Conservation (phyloP, 108 stramenopile genomes). For the Fistulifera pelliculosa region DNA sequence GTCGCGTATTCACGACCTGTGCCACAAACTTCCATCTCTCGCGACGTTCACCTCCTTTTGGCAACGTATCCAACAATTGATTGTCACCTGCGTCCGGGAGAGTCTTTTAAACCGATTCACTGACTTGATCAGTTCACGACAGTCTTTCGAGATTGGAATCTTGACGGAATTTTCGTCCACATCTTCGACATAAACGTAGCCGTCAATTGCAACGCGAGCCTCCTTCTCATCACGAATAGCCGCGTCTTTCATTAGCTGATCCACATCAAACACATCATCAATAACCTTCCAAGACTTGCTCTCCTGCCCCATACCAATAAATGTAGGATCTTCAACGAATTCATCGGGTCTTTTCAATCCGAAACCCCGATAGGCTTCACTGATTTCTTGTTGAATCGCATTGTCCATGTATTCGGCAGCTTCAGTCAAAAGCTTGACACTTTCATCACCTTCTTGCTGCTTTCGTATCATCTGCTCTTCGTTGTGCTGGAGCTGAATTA, state of each 20-base stretch:
- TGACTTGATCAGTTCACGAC: constrained; percentile 14
- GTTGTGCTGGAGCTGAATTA: constrained; percentile 69
- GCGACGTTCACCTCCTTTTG: constrained; percentile 35
- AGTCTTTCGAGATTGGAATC: constrained; percentile 10
- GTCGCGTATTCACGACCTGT: constrained; percentile 64
- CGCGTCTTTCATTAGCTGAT: constrained; percentile 37
- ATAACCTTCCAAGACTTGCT: constrained; percentile 21
- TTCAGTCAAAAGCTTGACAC: constrained; percentile 14
- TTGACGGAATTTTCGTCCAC: constrained; percentile 55
- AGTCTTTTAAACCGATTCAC: constrained; percentile 4
- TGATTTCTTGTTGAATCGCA: constrained; percentile 26
- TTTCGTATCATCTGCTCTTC: constrained; percentile 44
- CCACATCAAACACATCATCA: constrained; percentile 67
- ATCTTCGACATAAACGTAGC: constrained; percentile 63
- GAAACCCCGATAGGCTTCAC: constrained; percentile 31
- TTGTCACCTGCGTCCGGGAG: not conserved
- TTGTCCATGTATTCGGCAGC: constrained; percentile 49
- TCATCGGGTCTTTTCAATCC: constrained; percentile 9
- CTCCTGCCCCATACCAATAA: constrained; percentile 36
- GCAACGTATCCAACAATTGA: constrained; percentile 15
- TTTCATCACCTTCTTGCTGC: not conserved
- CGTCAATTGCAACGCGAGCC: constrained; percentile 46
- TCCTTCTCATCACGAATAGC: constrained; percentile 43
- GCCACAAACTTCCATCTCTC: constrained; percentile 78
- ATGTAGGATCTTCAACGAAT: constrained; percentile 70